Evolutionary conservation across 108 stramenopile species (phyloP).

Genomic region (Nitzschia sp.): DNA sequence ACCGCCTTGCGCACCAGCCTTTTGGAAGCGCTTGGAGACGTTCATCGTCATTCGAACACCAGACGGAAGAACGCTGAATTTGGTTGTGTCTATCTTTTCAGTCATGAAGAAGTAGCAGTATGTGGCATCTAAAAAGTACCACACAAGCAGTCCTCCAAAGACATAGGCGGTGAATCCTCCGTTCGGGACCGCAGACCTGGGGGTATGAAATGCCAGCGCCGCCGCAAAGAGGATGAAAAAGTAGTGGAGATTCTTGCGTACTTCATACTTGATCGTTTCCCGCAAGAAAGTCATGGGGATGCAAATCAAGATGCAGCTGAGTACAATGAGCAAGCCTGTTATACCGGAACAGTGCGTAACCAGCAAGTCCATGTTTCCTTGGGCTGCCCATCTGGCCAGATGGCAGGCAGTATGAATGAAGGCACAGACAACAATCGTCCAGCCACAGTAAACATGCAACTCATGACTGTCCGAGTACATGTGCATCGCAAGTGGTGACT

Average conservation of each 20-base stretch:
- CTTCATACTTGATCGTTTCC: conserved; percentile 36
- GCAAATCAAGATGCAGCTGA: conserved; percentile 34
- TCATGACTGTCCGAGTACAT: conserved; percentile 44
- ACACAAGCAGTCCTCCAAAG: conserved; percentile 40
- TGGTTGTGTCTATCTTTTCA: conserved; percentile 50
- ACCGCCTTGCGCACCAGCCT: conserved; percentile 18
- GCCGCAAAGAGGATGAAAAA: conserved; percentile 47
- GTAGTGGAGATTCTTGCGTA: conserved; percentile 51
- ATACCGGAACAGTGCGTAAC: conserved; percentile 34
- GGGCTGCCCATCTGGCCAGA: conserved; percentile 42
- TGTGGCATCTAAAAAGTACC: conserved; percentile 41
- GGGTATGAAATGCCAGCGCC: conserved; percentile 45
- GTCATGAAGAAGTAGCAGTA: conserved; percentile 53
- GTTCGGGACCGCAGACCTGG: conserved; percentile 33
- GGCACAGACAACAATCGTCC: conserved; percentile 36
- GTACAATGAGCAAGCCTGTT: conserved; percentile 40
- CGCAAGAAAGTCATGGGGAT: conserved; percentile 45
- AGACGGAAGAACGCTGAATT: conserved; percentile 29
- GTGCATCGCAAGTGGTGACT: conserved; percentile 40
- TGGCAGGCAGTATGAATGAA: conserved; percentile 46
- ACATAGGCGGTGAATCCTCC: conserved; percentile 47
- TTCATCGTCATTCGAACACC: conserved; percentile 46
- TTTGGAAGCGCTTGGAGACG: conserved; percentile 42
- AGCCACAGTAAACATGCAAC: conserved; percentile 52
- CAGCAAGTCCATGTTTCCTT: conserved; percentile 44